Percentiles rank a stretch among this genome's conserved stretches.
These are phyloP conservation scores for Emericellopsis atlantica DNA, from an alignment of 2,329 filamentous ascomycete species.

Conservation along the genomic window DNA sequence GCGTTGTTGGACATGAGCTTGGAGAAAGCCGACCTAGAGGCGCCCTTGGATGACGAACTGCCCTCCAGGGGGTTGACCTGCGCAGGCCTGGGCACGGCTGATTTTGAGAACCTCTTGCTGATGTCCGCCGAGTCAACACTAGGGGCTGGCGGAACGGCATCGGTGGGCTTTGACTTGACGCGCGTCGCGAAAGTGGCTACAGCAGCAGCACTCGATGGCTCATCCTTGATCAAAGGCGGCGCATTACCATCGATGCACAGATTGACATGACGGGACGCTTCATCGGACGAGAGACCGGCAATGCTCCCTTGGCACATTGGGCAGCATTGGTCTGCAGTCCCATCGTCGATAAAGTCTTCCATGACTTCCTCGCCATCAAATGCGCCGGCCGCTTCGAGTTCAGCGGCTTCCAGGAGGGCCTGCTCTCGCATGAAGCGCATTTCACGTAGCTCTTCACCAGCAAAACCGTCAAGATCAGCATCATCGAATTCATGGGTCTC, in stretches of 20 bases:
- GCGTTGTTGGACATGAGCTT: constrained; percentile 88
- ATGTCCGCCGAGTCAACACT: constrained; percentile 23
- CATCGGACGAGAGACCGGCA: constrained; percentile 44
- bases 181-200: neutral
- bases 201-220: constrained; percentile 20
- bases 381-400: constrained; percentile 30
- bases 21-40: constrained; percentile 60
- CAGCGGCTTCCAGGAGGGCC: constrained; percentile 42
- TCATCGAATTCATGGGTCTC: constrained; percentile 39
- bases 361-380: constrained; percentile 13
- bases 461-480: constrained; percentile 34
- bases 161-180: constrained; percentile 7
- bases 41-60: constrained; percentile 9
- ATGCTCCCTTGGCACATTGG: constrained; percentile 67
- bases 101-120: constrained; percentile 51
- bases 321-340: constrained; percentile 34
- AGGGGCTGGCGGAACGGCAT: constrained; percentile 4
- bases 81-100: constrained; percentile 61
- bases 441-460: constrained; percentile 54
- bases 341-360: constrained; percentile 21
- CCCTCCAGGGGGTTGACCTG: constrained; percentile 68
- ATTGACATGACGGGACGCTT: constrained; percentile 80
- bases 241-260: constrained; percentile 78
- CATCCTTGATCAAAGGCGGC: constrained; percentile 24
- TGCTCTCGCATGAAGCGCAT: constrained; percentile 68